A percentile compares a stretch with the other conserved stretches of the same genome.
phyloP scores from a whole-genome alignment of 306 rosid genomes.

The Quercus cerris region DNA sequence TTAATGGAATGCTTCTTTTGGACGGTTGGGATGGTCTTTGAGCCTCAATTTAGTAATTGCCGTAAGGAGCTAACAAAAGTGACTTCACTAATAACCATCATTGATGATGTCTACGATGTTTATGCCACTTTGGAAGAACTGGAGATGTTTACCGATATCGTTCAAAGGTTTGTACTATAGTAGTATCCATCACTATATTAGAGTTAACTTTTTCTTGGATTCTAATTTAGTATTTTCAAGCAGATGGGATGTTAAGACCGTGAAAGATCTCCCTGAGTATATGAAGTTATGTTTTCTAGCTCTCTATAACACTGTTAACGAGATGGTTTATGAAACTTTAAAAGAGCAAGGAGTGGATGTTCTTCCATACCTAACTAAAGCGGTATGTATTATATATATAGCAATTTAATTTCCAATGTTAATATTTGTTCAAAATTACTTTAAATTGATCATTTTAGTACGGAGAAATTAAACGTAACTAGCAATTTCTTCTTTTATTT shows the following conservation, averaged over 20 bases:
- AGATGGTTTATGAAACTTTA: slow-evolving; percentile 25
- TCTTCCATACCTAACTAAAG: too few species aligned
- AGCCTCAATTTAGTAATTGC: slow-evolving; percentile 33
- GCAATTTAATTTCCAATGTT: background rate
- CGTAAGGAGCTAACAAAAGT: slow-evolving; percentile 55
- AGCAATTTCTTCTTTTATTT: background rate
- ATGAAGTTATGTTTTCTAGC: slow-evolving; percentile 63
- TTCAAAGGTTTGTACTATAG: too few species aligned
- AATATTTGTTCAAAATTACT: too few species aligned
- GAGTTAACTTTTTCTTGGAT: too few species aligned
- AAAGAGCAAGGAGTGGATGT: background rate
- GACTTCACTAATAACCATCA: slow-evolving; percentile 17
- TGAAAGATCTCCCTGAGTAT: slow-evolving; percentile 39
- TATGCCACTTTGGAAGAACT: too few species aligned
- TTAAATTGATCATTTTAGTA: too few species aligned
- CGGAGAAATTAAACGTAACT: too few species aligned
- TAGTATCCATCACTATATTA: too few species aligned
- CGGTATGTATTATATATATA: background rate
- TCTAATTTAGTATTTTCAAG: too few species aligned
- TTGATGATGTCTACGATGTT: background rate
- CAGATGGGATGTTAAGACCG: slow-evolving; percentile 61
- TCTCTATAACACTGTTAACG: slow-evolving; percentile 57
- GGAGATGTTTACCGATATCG: too few species aligned
- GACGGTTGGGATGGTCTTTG: slow-evolving; percentile 44
- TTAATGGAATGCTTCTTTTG: slow-evolving; percentile 52